These are phyloP conservation scores for Hordeum vulgare DNA, from an alignment of 176 grass and related monocot species.

Conservation along the genomic window MorexV3_pseudomolecules_assembly NC_058522.1:505779661-505780160, in stretches of 20 bases:
- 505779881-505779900: too few relatives aligned
- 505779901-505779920: too few relatives aligned
- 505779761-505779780: constrained; percentile 32
- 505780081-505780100: constrained; percentile 23
- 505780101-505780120: background rate
- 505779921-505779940: constrained; percentile 29
- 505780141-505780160: background rate
- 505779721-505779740: constrained; percentile 36
- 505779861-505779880: background rate
- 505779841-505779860: background rate
- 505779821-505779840: background rate
- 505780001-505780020: too few relatives aligned
- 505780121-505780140: constrained; percentile 1
- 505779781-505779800: constrained; percentile 21
- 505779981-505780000: constrained; percentile 18
- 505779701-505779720: constrained; percentile 12
- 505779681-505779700: constrained; percentile 15
- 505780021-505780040: background rate
- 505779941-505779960: constrained; percentile 38
- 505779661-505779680: constrained; percentile 3
- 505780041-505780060: background rate
- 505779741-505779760: constrained; percentile 50
- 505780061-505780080: background rate
- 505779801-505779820: constrained; percentile 5
- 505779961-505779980: constrained; percentile 35